Conservation (phyloP, 805 yeast genomes). For the Barnettozyma pratensis region DNA sequence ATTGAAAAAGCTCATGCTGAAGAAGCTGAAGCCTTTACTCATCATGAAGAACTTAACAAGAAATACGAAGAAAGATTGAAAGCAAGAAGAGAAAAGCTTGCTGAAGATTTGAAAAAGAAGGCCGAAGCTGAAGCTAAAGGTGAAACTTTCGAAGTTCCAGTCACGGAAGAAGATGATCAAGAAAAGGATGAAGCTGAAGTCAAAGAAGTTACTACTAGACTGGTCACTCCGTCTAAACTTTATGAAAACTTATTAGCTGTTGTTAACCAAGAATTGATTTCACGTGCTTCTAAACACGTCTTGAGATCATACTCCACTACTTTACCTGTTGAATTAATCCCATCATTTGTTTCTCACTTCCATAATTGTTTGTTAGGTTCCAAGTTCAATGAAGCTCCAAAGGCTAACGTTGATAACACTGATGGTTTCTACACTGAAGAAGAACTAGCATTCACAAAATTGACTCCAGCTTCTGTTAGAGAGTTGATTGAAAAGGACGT, state of each 20-base stretch:
- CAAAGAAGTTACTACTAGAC: constrained; percentile 3
- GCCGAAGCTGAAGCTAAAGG: constrained; percentile 24
- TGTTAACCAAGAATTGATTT: constrained; percentile 54
- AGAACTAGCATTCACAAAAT: constrained; percentile 36
- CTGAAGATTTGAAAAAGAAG: constrained; percentile 16
- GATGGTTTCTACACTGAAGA: constrained; percentile 38
- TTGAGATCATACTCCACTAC: constrained; percentile 43
- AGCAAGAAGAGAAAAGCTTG: constrained; percentile 12
- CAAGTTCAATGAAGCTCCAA: constrained; percentile 36
- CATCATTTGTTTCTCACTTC: constrained; percentile 61
- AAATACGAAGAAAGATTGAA: constrained; percentile 15
- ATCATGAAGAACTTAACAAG: constrained; percentile 18
- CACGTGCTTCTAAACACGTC: constrained; percentile 75
- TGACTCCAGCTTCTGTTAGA: constrained; percentile 43
- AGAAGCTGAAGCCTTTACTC: constrained; percentile 20
- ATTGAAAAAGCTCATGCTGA: constrained; percentile 24
- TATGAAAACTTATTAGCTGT: constrained; percentile 14
- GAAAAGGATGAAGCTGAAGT: constrained; percentile 18
- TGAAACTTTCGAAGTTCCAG: constrained; percentile 11
- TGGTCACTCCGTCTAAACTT: constrained; percentile 9
- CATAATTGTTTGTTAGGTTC: constrained; percentile 66
- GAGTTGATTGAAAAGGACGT: constrained; percentile 49
- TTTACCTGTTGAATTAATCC: constrained; percentile 50
- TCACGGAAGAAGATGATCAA: constrained; percentile 14
- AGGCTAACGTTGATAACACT: constrained; percentile 36